These are phyloP conservation scores for Sclerotinia subarctica DNA, from an alignment of 2,329 filamentous ascomycete genomes.

Conservation along the genomic window DNA sequence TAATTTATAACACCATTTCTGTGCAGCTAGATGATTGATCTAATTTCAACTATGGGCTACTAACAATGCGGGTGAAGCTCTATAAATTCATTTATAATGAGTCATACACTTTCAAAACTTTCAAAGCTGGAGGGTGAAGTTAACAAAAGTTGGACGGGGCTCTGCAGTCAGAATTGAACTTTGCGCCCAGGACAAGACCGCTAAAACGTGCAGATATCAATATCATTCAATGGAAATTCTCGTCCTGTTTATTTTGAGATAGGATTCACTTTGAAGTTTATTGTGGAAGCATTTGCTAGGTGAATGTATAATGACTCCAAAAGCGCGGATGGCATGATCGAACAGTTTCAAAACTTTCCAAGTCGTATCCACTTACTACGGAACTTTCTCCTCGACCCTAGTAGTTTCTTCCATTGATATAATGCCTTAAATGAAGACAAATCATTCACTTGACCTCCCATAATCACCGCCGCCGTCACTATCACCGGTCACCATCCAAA, in stretches of 20 bases:
- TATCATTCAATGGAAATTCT: not conserved
- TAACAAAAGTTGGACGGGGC: not conserved
- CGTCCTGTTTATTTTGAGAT: no score
- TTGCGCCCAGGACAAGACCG: not conserved
- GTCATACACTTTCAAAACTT: not conserved
- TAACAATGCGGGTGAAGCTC: no score
- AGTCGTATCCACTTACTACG: not conserved
- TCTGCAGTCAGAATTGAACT: not conserved
- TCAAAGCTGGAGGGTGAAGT: not conserved
- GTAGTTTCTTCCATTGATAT: not conserved
- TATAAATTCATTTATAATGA: no score
- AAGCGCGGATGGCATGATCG: not conserved
- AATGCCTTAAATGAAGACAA: no score
- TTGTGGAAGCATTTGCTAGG: not conserved
- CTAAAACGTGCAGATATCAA: no score
- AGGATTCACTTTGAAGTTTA: not conserved
- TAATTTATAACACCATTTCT: not conserved
- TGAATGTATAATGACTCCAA: not conserved
- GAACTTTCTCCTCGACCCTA: accelerated
- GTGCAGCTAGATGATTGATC: not conserved
- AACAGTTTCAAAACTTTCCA: not conserved
- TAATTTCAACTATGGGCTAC: not conserved
- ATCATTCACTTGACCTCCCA: no score
- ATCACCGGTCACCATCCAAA: not conserved
- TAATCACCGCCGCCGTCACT: no score